These are phyloP conservation scores for Penicillium sp. DNA, from an alignment of 2,329 filamentous ascomycete species.

Conservation along the genomic window DNA sequence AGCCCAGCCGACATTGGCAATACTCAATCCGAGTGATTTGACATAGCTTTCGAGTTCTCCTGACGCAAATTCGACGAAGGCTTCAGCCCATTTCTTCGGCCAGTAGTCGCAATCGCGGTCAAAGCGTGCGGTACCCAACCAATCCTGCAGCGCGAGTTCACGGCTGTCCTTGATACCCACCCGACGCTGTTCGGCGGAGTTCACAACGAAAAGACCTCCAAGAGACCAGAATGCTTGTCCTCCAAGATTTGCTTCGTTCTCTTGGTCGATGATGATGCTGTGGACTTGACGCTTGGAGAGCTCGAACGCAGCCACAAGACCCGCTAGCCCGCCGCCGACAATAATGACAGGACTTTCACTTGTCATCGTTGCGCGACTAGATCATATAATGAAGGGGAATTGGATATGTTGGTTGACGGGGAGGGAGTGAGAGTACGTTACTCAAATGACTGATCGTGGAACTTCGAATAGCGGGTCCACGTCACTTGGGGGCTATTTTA, in stretches of 20 bases:
- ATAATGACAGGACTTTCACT: neutral
- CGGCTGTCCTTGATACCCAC: neutral
- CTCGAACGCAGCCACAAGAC: slow-evolving; percentile 2
- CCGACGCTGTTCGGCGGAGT: neutral
- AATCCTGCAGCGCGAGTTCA: slow-evolving; percentile 2
- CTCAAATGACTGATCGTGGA: neutral
- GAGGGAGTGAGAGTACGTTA: neutral
- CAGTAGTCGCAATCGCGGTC: slow-evolving; percentile 4
- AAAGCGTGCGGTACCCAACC: neutral
- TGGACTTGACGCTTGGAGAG: neutral
- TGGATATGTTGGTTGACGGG: neutral
- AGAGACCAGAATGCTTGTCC: slow-evolving; percentile 3
- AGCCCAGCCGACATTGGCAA: neutral
- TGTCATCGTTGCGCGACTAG: neutral
- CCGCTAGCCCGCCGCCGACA: neutral
- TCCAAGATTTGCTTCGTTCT: neutral
- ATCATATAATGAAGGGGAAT: neutral
- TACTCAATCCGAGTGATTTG: slow-evolving; percentile 1
- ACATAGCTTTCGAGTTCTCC: neutral
- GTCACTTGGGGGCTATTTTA: neutral
- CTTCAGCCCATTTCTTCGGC: slow-evolving; percentile 2
- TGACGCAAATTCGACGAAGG: neutral
- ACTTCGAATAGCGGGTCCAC: neutral
- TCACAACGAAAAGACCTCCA: neutral
- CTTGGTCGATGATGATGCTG: slow-evolving; percentile 1